Evolutionary conservation across 75 land plant genomes (phyloP).

Genomic region (Pseudotsuga menziesii): DNA sequence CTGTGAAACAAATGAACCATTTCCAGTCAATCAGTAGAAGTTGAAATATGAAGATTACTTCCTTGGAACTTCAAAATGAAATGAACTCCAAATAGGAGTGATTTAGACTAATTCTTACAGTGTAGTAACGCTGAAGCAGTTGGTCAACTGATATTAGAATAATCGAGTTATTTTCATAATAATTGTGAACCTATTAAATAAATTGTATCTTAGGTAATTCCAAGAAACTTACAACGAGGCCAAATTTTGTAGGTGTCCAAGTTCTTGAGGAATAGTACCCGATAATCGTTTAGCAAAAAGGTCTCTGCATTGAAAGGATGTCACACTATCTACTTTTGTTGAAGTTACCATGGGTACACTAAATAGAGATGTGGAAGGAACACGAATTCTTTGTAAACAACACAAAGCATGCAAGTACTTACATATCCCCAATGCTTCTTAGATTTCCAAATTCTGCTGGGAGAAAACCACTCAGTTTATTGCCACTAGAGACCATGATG

Average conservation of each 20-base stretch:
- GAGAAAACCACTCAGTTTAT: constrained; percentile 60
- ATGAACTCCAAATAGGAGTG: too few species aligned
- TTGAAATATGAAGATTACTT: too few species aligned
- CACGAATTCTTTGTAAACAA: too few species aligned
- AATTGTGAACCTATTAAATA: background rate
- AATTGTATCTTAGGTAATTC: background rate
- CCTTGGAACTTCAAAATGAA: too few species aligned
- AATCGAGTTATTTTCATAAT: background rate
- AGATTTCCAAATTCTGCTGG: constrained; percentile 86
- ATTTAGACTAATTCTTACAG: too few species aligned
- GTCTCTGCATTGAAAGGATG: constrained; percentile 41
- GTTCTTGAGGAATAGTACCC: constrained; percentile 78
- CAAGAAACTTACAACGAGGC: constrained; percentile 52
- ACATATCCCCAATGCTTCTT: constrained; percentile 84
- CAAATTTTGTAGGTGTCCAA: constrained; percentile 79
- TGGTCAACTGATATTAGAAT: too few species aligned
- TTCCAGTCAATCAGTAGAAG: too few species aligned
- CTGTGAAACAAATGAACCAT: too few species aligned
- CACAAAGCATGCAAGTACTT: too few species aligned
- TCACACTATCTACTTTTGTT: background rate
- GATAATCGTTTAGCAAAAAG: constrained; percentile 66
- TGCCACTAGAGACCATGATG: constrained; percentile 31
- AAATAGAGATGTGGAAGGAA: background rate
- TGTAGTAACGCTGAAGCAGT: too few species aligned
- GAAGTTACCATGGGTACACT: too few species aligned